Conservation (phyloP, 1,139 yeast species). For the Yamadazyma buinensis region DNA sequence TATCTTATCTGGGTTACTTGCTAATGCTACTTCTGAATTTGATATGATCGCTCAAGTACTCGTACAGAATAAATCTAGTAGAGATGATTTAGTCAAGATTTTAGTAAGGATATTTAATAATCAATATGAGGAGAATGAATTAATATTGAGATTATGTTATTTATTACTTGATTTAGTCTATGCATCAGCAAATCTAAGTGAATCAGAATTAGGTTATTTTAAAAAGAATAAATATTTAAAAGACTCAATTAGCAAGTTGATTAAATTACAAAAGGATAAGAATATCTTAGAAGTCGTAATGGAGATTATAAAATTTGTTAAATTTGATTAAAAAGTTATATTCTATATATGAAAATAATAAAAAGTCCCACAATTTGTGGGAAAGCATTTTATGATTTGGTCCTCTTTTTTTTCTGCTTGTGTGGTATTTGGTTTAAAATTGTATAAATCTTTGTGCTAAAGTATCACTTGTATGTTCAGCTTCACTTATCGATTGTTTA, state of each 20-base stretch:
- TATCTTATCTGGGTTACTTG: constrained; percentile 44
- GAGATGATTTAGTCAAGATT: constrained; percentile 21
- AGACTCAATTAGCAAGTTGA: constrained; percentile 15
- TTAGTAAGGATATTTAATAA: constrained; percentile 22
- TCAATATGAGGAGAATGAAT: constrained; percentile 26
- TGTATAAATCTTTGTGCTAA: constrained; percentile 41
- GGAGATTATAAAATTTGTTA: constrained; percentile 19
- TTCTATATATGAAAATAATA: neutral
- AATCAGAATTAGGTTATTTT: constrained; percentile 9
- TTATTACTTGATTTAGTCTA: constrained; percentile 29
- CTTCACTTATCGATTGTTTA: constrained; percentile 27
- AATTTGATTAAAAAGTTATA: constrained; percentile 8
- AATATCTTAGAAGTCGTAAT: constrained; percentile 18
- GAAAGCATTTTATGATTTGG: too few species aligned
- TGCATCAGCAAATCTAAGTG: constrained; percentile 17
- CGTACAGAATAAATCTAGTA: constrained; percentile 19
- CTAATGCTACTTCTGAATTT: constrained; percentile 47
- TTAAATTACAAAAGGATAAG: constrained; percentile 13
- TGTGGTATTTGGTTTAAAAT: constrained; percentile 17
- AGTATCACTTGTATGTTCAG: constrained; percentile 28
- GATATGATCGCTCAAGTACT: constrained; percentile 40
- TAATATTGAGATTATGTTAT: constrained; percentile 35
- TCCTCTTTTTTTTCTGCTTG: neutral
- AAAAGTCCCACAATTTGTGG: too few species aligned
- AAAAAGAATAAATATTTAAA: constrained; percentile 16